Evolutionary conservation across 1,284 basidiomycete genomes (phyloP).

Genomic region (Fomitopsis pinicola): DNA sequence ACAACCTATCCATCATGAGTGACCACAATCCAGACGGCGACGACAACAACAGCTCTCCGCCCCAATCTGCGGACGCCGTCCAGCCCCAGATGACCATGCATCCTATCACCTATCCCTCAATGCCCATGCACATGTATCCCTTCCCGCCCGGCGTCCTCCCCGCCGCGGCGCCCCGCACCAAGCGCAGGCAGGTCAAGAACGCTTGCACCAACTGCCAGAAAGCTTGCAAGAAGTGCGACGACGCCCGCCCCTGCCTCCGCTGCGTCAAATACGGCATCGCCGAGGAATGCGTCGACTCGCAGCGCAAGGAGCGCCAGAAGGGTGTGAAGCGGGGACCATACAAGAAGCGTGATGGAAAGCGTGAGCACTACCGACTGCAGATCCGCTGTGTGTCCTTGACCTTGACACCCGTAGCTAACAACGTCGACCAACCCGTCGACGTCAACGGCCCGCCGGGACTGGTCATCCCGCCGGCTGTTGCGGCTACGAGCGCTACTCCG

Average conservation of each 20-base stretch:
- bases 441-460: slow-evolving; percentile 40
- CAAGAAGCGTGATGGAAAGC: slow-evolving; percentile 88
- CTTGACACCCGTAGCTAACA: slow-evolving; percentile 40
- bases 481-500: slow-evolving; percentile 36
- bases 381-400: not conserved
- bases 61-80: slow-evolving; percentile 28
- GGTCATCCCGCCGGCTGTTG: slow-evolving; percentile 38
- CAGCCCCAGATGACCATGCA: slow-evolving; percentile 49
- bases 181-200: slow-evolving; percentile 87
- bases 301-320: slow-evolving; percentile 82
- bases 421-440: slow-evolving; percentile 47
- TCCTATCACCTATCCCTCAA: slow-evolving; percentile 45
- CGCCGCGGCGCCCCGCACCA: slow-evolving; percentile 51
- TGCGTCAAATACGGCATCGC: slow-evolving; percentile 82
- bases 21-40: slow-evolving; percentile 36
- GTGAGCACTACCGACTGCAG: slow-evolving; percentile 37
- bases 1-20: slow-evolving; percentile 17
- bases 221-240: slow-evolving; percentile 89
- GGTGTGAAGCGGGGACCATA: slow-evolving; percentile 87
- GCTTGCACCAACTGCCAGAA: slow-evolving; percentile 88
- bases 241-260: slow-evolving; percentile 79
- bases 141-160: slow-evolving; percentile 47
- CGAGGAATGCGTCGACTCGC: slow-evolving; percentile 77
- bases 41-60: slow-evolving; percentile 30
- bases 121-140: slow-evolving; percentile 66